These are phyloP conservation scores for Cyclotella atomus DNA, from an alignment of 108 stramenopile genomes.

Conservation along the genomic window DNA sequence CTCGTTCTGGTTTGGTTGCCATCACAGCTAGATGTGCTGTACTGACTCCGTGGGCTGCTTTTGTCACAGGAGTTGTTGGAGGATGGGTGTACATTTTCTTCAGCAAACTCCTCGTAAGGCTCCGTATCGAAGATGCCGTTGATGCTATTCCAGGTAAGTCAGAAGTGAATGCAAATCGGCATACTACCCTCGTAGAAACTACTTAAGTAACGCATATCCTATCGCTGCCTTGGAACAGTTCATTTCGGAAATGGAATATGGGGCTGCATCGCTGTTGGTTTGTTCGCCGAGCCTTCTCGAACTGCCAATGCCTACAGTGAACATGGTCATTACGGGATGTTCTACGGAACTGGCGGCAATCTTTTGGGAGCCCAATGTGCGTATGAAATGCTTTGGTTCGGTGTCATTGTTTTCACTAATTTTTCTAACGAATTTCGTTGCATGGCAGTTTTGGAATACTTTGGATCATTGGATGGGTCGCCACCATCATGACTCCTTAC, in stretches of 20 bases:
- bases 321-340: constrained; percentile 59
- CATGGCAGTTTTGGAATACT: constrained; percentile 78
- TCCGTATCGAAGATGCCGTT: constrained; percentile 92
- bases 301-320: constrained; percentile 57
- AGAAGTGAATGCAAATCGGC: too few relatives aligned
- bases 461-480: constrained; percentile 84
- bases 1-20: constrained; percentile 89
- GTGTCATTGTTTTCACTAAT: too few relatives aligned
- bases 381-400: too few relatives aligned
- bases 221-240: too few relatives aligned
- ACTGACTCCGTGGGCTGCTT: constrained; percentile 9
- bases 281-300: constrained; percentile 74
- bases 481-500: constrained; percentile 73
- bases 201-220: too few relatives aligned
- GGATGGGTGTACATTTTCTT: constrained; percentile 79
- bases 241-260: constrained; percentile 89
- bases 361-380: too few relatives aligned
- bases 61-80: constrained; percentile 56
- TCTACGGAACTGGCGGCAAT: constrained; percentile 66
- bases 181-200: too few relatives aligned
- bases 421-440: too few relatives aligned
- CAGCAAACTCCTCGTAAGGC: constrained; percentile 61
- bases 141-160: constrained; percentile 92
- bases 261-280: constrained; percentile 83
- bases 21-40: constrained; percentile 85